These are phyloP conservation scores for Plasmodium falciparum DNA, from an alignment of 169 alveolate species.

Conservation along the genomic window DNA sequence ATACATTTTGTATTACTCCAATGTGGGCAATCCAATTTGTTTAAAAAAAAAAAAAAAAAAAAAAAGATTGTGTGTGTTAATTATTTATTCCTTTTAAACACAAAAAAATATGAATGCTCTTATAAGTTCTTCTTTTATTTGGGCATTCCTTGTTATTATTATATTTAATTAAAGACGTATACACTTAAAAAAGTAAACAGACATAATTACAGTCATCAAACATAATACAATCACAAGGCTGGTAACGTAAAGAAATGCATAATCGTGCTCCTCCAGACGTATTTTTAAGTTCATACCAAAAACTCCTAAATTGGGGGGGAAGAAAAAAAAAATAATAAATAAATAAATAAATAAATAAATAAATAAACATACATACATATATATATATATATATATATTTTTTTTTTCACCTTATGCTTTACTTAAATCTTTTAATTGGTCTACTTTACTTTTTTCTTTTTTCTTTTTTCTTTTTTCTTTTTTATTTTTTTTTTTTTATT, in stretches of 20 bases:
- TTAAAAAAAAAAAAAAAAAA: conserved; percentile 1
- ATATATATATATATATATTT: background rate
- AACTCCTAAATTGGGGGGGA: conserved; percentile 71
- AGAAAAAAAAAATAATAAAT: conserved; percentile 14
- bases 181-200: conserved; percentile 77
- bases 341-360: background rate
- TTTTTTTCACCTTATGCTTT: background rate
- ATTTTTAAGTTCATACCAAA: conserved; percentile 87
- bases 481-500: too few relatives aligned
- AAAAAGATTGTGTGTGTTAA: background rate
- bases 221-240: conserved; percentile 62
- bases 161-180: conserved; percentile 78
- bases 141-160: background rate
- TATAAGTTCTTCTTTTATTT: too few relatives aligned
- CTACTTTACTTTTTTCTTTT: background rate
- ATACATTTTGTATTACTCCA: too few relatives aligned
- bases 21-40: background rate
- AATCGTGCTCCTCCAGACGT: conserved; percentile 79
- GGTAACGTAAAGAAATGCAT: conserved; percentile 81
- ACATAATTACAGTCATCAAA: conserved; percentile 75
- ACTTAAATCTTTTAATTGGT: background rate
- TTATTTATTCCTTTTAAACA: conserved; percentile 15
- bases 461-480: background rate
- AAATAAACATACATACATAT: too few relatives aligned
- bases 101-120: too few relatives aligned